Evolutionary conservation across 306 rosid species (phyloP).

Genomic region (Casuarina cunninghamiana): DNA sequence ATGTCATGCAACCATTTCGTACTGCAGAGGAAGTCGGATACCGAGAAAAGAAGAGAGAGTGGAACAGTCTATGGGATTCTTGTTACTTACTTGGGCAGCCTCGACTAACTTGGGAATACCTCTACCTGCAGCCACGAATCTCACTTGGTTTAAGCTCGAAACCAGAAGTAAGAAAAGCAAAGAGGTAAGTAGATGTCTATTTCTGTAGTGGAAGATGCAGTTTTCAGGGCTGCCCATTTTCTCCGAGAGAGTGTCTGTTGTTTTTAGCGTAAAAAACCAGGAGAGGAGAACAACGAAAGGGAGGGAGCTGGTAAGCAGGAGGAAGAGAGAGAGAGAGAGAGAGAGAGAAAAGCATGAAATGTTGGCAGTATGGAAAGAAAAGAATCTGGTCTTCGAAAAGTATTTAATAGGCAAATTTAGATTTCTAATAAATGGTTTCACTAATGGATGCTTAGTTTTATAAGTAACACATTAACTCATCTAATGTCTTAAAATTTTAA

Average conservation of each 20-base stretch:
- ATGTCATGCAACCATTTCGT: too few relatives aligned
- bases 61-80: neutral
- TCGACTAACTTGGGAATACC: constrained; percentile 42
- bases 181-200: constrained; percentile 34
- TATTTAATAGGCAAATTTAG: too few relatives aligned
- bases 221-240: constrained; percentile 56
- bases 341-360: neutral
- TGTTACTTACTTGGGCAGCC: constrained; percentile 38
- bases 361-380: constrained; percentile 44
- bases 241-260: constrained; percentile 28
- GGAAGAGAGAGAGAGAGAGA: constrained; percentile 12
- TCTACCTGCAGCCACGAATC: constrained; percentile 64
- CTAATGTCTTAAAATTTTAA: too few relatives aligned
- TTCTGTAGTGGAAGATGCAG: constrained; percentile 41
- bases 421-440: too few relatives aligned
- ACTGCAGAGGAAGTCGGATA: neutral
- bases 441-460: too few relatives aligned
- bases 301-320: constrained; percentile 29
- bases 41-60: neutral
- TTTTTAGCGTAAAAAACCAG: constrained; percentile 35
- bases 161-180: constrained; percentile 49
- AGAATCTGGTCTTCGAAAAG: neutral
- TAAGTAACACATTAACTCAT: too few relatives aligned
- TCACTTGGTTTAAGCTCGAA: constrained; percentile 33
- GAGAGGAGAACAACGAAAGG: constrained; percentile 27